Evolutionary conservation across 805 yeast genomes (phyloP).

Genomic region (Ogataea paraovalis): DNA sequence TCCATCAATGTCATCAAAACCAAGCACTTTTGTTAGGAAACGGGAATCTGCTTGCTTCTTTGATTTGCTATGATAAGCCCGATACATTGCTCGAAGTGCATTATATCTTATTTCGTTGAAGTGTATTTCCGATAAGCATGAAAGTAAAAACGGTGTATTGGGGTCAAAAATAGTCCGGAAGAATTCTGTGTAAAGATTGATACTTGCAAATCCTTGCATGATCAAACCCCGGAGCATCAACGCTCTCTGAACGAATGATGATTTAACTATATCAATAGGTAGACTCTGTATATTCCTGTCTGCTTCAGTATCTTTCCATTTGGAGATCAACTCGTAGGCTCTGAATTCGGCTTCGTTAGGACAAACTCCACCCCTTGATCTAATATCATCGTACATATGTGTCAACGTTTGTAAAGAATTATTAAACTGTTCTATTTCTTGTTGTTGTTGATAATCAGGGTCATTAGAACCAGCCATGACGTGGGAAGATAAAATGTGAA

Average conservation of each 20-base stretch:
- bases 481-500: slow-evolving; percentile 79
- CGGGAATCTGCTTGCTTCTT: slow-evolving; percentile 52
- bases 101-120: slow-evolving; percentile 74
- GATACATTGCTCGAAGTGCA: slow-evolving; percentile 63
- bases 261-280: slow-evolving; percentile 52
- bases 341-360: slow-evolving; percentile 93
- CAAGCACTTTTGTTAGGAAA: slow-evolving; percentile 47
- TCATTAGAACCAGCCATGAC: slow-evolving; percentile 70
- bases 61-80: slow-evolving; percentile 65
- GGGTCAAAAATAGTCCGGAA: slow-evolving; percentile 50
- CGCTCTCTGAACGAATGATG: slow-evolving; percentile 64
- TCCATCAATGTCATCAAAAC: slow-evolving; percentile 61
- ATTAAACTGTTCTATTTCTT: slow-evolving; percentile 90
- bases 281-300: slow-evolving; percentile 70
- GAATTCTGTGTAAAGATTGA: slow-evolving; percentile 59
- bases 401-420: slow-evolving; percentile 84
- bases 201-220: slow-evolving; percentile 61
- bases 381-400: slow-evolving; percentile 79
- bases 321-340: slow-evolving; percentile 78
- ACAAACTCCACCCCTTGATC: slow-evolving; percentile 62
- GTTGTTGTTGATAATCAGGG: slow-evolving; percentile 83
- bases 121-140: slow-evolving; percentile 75
- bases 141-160: slow-evolving; percentile 58
- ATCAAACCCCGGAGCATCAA: slow-evolving; percentile 62
- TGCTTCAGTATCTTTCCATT: slow-evolving; percentile 77